These are phyloP conservation scores for Chaetomidium leptoderma DNA, from an alignment of 495 filamentous ascomycete species.

Conservation along the genomic window DNA sequence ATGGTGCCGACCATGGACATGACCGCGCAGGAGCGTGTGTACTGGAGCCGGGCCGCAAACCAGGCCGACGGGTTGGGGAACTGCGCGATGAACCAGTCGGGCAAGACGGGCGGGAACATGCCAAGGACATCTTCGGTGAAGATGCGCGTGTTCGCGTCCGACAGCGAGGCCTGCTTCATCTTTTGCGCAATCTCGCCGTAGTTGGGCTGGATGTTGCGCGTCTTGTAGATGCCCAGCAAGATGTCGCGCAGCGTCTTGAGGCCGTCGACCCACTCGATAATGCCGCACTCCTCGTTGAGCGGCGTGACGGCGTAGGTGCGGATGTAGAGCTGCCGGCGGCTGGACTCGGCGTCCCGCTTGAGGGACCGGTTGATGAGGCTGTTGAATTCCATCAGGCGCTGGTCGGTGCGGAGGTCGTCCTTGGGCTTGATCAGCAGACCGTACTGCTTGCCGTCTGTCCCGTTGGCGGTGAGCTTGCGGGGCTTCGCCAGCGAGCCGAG, in stretches of 20 bases:
- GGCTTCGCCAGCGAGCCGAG: slow-evolving; percentile 88
- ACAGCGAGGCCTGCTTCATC: slow-evolving; percentile 45
- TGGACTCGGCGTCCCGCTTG: slow-evolving; percentile 84
- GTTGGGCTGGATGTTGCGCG: slow-evolving; percentile 57
- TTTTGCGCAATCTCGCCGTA: slow-evolving; percentile 43
- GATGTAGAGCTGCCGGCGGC: slow-evolving; percentile 76
- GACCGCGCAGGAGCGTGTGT: slow-evolving; percentile 88
- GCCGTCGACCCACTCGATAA: slow-evolving; percentile 99
- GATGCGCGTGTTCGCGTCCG: slow-evolving; percentile 50
- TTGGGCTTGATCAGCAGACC: slow-evolving; percentile 94
- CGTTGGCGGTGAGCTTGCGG: slow-evolving; percentile 80
- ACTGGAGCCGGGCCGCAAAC: slow-evolving; percentile 86
- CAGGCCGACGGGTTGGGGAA: slow-evolving; percentile 89
- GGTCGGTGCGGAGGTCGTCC: slow-evolving; percentile 94
- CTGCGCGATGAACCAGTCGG: slow-evolving; percentile 91
- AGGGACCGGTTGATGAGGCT: slow-evolving; percentile 93
- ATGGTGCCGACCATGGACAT: slow-evolving; percentile 98
- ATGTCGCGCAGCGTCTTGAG: slow-evolving; percentile 92
- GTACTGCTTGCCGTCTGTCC: slow-evolving; percentile 83
- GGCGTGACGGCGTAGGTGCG: slow-evolving; percentile 96
- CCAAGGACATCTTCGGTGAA: slow-evolving; percentile 65
- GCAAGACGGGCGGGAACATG: slow-evolving; percentile 74
- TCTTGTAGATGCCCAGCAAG: slow-evolving; percentile 68
- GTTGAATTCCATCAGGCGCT: slow-evolving; percentile 98
- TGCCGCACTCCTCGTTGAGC: slow-evolving; percentile 93